These are phyloP conservation scores for Mucor irregularis DNA, from an alignment of 371 early-diverging fungal genomes.

Conservation along the genomic window DNA sequence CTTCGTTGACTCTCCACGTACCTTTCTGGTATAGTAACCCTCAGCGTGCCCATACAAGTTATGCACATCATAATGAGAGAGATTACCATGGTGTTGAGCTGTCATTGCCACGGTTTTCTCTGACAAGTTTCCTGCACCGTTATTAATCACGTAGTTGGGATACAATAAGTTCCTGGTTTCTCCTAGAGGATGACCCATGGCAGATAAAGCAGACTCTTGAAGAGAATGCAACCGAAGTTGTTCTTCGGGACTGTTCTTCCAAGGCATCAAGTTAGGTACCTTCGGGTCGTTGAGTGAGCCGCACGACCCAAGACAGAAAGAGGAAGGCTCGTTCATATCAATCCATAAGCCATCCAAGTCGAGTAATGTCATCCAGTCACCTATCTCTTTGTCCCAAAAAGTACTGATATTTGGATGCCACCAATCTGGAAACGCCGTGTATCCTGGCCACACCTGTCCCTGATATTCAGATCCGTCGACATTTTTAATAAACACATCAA, in stretches of 20 bases:
- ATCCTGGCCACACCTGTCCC: constrained; percentile 74
- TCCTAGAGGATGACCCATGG: constrained; percentile 24
- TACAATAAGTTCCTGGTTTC: constrained; percentile 34
- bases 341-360: constrained; percentile 67
- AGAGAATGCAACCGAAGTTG: constrained; percentile 21
- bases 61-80: constrained; percentile 64
- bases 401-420: constrained; percentile 49
- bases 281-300: too few species aligned
- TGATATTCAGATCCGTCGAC: constrained; percentile 42
- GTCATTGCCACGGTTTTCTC: constrained; percentile 58
- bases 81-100: constrained; percentile 54
- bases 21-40: constrained; percentile 51
- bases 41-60: constrained; percentile 69
- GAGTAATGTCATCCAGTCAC: constrained; percentile 22
- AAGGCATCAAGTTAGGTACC: too few species aligned
- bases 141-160: constrained; percentile 41
- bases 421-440: constrained; percentile 68
- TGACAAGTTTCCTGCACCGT: constrained; percentile 40
- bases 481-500: constrained; percentile 54
- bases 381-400: constrained; percentile 51
- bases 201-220: constrained; percentile 20
- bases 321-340: constrained; percentile 70
- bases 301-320: constrained; percentile 43
- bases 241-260: too few species aligned
- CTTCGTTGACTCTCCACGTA: constrained; percentile 15